Conservation (phyloP, 257 asterid genomes). For the Rhazya stricta region DNA sequence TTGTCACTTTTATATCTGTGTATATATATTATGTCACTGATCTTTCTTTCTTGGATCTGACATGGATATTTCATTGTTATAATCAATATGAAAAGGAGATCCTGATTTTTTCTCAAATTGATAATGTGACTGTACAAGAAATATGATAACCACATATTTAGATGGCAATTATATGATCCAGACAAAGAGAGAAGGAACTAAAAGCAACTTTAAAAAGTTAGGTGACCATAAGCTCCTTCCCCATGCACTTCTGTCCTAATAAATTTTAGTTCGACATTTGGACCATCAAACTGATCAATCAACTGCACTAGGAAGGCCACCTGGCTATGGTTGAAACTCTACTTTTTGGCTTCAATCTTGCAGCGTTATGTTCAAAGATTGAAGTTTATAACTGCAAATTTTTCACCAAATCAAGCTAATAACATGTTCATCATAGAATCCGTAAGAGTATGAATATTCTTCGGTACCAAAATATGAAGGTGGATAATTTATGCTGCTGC, state of each 20-base stretch:
- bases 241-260: neutral
- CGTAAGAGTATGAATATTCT: constrained; percentile 19
- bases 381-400: neutral
- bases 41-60: no score
- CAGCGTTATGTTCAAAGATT: neutral
- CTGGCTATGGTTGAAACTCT: no score
- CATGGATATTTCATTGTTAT: no score
- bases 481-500: constrained; percentile 19
- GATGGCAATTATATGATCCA: neutral
- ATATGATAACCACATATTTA: no score
- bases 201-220: neutral
- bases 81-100: no score
- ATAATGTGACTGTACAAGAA: no score
- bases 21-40: no score
- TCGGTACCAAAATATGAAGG: constrained; percentile 22
- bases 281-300: neutral
- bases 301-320: no score
- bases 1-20: no score
- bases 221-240: neutral
- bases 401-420: constrained; percentile 13
- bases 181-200: neutral
- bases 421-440: constrained; percentile 1
- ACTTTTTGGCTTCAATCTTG: neutral
- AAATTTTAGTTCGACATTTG: neutral
- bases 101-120: no score